Evolutionary conservation across 2,329 filamentous ascomycete species (phyloP), one percentile per base, ranked within the genome.

Genomic region (Alternaria postmessia): DNA sequence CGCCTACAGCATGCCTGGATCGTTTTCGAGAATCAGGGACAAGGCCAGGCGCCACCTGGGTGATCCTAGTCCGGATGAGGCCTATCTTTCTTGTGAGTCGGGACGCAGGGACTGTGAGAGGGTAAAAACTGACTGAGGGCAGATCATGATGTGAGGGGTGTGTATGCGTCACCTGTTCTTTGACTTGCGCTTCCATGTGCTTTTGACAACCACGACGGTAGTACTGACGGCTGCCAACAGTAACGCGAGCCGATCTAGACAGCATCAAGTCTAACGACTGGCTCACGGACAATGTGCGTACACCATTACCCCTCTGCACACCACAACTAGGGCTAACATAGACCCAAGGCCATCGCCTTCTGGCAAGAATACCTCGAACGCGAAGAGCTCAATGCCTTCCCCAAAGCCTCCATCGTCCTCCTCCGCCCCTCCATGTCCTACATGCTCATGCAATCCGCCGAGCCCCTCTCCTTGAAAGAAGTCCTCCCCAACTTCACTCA

Each of bases 311-410:
- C 39, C 18, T 32, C 44, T 39, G 20, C 36, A 11, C 16, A 24
- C 41, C 18, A 6, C 20, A 24, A 30, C 20, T 51, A 36, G 2
- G 49, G 44, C 62, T 61, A 51, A 67, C 54, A 24, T 42, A 43
- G n/a, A 42, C 26, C 18, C 20, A 53, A 94, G 91, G 94, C 93
- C 70, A 98, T 99, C 68, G 90, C 93, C 51, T 98, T 99, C 77
- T 99, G 95, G 94, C 92, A 98, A 85, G 94, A 98, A 81, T 94
- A 91, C 77, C 88, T 99, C 66, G 95, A 99, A 79, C 92, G 89
- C 63, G 94, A 98, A 82, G 89, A 93, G 62, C 89, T 99, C 28
- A 83, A 84, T 30, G 87, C 88, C 69, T 96, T 91, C 75, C 91
- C 92, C 9, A 89, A 91, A 74, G 93, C 93, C 20, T 88, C 93